phyloP scores from a whole-genome alignment of 2,329 filamentous ascomycete genomes.

The Epicoccum sorghinum region DNA sequence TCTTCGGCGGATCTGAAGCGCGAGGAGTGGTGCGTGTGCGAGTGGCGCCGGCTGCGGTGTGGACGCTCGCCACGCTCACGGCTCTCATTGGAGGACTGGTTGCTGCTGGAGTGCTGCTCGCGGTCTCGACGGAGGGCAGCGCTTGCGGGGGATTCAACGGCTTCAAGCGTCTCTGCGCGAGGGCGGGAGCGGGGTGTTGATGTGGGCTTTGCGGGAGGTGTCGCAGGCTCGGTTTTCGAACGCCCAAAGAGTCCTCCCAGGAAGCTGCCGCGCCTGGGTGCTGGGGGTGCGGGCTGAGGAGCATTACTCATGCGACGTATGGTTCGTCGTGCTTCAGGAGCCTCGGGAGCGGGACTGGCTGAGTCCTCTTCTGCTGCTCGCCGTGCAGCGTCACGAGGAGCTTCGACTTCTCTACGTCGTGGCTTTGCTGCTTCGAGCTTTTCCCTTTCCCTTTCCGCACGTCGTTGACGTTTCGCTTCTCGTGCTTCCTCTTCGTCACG shows the following conservation, averaged over 20 bases:
- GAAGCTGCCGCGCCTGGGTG: constrained; percentile 35
- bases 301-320: constrained; percentile 31
- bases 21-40: constrained; percentile 27
- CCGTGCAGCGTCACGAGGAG: constrained; percentile 36
- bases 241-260: constrained; percentile 42
- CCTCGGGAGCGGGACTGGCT: constrained; percentile 22
- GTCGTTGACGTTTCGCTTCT: constrained; percentile 31
- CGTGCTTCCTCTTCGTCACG: constrained; percentile 32
- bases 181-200: constrained; percentile 29
- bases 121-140: constrained; percentile 26
- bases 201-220: constrained; percentile 32
- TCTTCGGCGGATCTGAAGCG: constrained; percentile 39
- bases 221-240: constrained; percentile 38
- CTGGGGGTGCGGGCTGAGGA: constrained; percentile 32
- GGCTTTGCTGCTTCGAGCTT: constrained; percentile 21
- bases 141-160: constrained; percentile 21
- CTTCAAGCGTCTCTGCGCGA: constrained; percentile 33
- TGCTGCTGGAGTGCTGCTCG: constrained; percentile 34
- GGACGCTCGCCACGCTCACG: constrained; percentile 38
- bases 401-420: constrained; percentile 21
- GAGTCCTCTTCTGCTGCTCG: constrained; percentile 36
- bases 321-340: constrained; percentile 30
- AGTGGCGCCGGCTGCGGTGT: constrained; percentile 39
- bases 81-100: constrained; percentile 42
- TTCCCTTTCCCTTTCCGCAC: constrained; percentile 36